Percentiles rank a stretch among this genome's conserved stretches.
These are phyloP conservation scores for Fusarium papillatum DNA, from an alignment of 2,329 filamentous ascomycete genomes.

Conservation along the genomic window DNA sequence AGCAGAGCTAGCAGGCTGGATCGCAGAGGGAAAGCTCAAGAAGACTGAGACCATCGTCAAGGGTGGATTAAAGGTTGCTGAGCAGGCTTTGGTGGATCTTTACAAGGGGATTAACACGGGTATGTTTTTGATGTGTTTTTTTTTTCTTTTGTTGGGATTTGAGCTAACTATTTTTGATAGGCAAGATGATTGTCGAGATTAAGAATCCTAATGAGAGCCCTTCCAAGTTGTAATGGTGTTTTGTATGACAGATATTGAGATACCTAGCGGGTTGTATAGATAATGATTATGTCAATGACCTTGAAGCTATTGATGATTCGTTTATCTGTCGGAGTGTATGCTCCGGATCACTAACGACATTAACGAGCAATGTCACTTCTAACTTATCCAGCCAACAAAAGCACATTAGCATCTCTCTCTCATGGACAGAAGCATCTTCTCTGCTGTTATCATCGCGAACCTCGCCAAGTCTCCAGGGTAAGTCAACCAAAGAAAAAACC, in stretches of 20 bases:
- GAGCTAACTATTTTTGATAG: slow-evolving; percentile 15
- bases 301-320: neutral
- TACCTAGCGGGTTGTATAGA: slow-evolving; percentile 23
- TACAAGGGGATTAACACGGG: slow-evolving; percentile 79
- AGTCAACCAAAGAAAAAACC: neutral
- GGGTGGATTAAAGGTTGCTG: slow-evolving; percentile 75
- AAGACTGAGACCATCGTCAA: slow-evolving; percentile 79
- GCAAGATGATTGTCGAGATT: slow-evolving; percentile 61
- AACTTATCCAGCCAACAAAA: neutral
- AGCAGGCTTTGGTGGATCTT: slow-evolving; percentile 73
- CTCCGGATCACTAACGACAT: neutral
- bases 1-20: slow-evolving; percentile 76
- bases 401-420: neutral
- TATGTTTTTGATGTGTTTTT: neutral
- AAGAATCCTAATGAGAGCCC: slow-evolving; percentile 48
- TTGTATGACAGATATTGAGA: slow-evolving; percentile 8
- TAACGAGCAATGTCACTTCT: neutral
- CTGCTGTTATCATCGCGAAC: neutral
- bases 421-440: neutral
- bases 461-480: neutral
- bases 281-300: slow-evolving; percentile 35
- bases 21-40: slow-evolving; percentile 80
- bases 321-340: neutral
- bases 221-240: slow-evolving; percentile 43
- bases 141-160: neutral